Evolutionary conservation across 345 rosid genomes (phyloP).

Genomic region (Physaria fendleri): DNA sequence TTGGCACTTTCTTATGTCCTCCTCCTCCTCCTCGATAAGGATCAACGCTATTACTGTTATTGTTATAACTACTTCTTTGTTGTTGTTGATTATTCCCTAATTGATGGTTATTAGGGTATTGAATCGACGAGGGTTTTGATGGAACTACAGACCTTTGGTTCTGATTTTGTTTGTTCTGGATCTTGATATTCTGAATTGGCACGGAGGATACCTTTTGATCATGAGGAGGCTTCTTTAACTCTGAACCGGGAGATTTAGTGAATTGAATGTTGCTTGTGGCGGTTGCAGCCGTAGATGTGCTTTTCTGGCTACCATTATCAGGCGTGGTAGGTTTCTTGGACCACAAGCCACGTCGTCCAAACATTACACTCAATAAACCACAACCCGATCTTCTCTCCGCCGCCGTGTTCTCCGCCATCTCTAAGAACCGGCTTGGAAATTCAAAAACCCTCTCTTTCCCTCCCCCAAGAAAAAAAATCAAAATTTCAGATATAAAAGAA

Average conservation of each 20-base stretch:
- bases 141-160: slow-evolving; percentile 27
- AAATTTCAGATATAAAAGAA: not conserved
- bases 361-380: slow-evolving; percentile 55
- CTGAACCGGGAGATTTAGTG: slow-evolving; percentile 37
- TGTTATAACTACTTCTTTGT: slow-evolving; percentile 21
- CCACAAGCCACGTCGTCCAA: slow-evolving; percentile 55
- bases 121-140: slow-evolving; percentile 29
- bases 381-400: slow-evolving; percentile 60
- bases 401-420: slow-evolving; percentile 31
- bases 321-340: slow-evolving; percentile 38
- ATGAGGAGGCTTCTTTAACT: slow-evolving; percentile 40
- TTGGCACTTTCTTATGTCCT: slow-evolving; percentile 46
- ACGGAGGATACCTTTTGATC: slow-evolving; percentile 35
- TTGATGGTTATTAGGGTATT: slow-evolving; percentile 33
- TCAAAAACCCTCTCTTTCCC: not conserved
- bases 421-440: slow-evolving; percentile 22
- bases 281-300: slow-evolving; percentile 38
- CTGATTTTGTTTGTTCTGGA: not conserved
- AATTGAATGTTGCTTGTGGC: slow-evolving; percentile 29
- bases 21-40: slow-evolving; percentile 20
- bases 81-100: slow-evolving; percentile 18
- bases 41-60: slow-evolving; percentile 27
- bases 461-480: not conserved
- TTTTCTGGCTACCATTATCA: slow-evolving; percentile 29
- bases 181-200: slow-evolving; percentile 10